These are phyloP conservation scores for Botryotinia convoluta DNA, from an alignment of 2,329 filamentous ascomycete species.

Conservation along the genomic window DNA sequence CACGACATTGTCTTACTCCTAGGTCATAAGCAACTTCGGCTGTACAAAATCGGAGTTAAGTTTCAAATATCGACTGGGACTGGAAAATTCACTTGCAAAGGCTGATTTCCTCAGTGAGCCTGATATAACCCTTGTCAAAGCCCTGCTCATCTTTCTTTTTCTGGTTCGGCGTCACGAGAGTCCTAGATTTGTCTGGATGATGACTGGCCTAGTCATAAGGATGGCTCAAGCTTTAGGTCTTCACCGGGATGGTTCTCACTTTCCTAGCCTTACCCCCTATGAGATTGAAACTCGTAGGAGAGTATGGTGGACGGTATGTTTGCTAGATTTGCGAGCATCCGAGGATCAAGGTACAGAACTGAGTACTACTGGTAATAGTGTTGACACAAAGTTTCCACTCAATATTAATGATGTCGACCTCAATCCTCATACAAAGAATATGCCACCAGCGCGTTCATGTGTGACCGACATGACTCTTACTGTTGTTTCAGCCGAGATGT, in stretches of 20 bases:
- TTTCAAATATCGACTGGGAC: slow-evolving; percentile 44
- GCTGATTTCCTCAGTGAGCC: slow-evolving; percentile 60
- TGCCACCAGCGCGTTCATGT: slow-evolving; percentile 15
- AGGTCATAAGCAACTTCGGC: slow-evolving; percentile 49
- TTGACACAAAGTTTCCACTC: slow-evolving; percentile 48
- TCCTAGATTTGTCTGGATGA: slow-evolving; percentile 57
- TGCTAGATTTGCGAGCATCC: slow-evolving; percentile 48
- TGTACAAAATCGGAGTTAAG: slow-evolving; percentile 46
- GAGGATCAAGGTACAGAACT: slow-evolving; percentile 51
- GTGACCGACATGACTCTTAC: slow-evolving; percentile 26
- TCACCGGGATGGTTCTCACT: slow-evolving; percentile 44
- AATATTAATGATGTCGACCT: slow-evolving; percentile 49
- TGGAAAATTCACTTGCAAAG: slow-evolving; percentile 59
- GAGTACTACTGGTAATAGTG: slow-evolving; percentile 44
- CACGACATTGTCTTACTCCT: not conserved
- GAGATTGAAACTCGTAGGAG: slow-evolving; percentile 52
- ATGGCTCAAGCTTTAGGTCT: slow-evolving; percentile 45
- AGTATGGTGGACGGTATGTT: slow-evolving; percentile 50
- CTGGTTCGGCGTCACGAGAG: slow-evolving; percentile 52
- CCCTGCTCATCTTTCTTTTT: slow-evolving; percentile 56
- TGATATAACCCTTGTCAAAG: slow-evolving; percentile 59
- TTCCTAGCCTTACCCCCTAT: slow-evolving; percentile 23
- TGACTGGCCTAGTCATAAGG: slow-evolving; percentile 59
- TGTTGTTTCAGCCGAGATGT: slow-evolving; percentile 17
- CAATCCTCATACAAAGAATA: slow-evolving; percentile 35